Evolutionary conservation across 352 stramenopile genomes (phyloP).

Genomic region (Globisporangium acanthophoron): DNA sequence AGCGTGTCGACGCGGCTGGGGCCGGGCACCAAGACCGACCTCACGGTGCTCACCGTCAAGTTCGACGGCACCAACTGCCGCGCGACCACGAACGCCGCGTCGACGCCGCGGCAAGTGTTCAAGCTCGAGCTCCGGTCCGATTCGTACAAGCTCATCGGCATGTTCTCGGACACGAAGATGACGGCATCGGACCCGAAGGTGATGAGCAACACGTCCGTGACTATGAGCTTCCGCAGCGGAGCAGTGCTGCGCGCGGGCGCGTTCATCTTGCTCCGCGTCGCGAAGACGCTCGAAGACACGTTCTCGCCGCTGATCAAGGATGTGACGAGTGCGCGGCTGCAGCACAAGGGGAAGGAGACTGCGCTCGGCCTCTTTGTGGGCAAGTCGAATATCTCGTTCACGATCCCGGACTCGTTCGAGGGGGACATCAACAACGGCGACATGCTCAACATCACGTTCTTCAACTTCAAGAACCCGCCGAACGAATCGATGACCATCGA

Average conservation of each 20-base stretch:
- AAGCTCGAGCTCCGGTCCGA: slow-evolving; percentile 42
- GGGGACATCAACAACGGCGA: slow-evolving; percentile 76
- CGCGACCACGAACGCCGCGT: slow-evolving; percentile 14
- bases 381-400: slow-evolving; percentile 64
- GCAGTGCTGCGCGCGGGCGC: slow-evolving; percentile 46
- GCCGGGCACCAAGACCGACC: slow-evolving; percentile 54
- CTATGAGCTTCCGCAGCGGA: slow-evolving; percentile 54
- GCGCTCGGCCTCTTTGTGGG: slow-evolving; percentile 46
- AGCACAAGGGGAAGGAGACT: slow-evolving; percentile 21
- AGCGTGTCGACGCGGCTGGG: slow-evolving; percentile 50
- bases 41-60: slow-evolving; percentile 41
- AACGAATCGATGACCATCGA: slow-evolving; percentile 59
- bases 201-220: slow-evolving; percentile 44
- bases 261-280: slow-evolving; percentile 69
- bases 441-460: slow-evolving; percentile 52
- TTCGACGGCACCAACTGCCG: slow-evolving; percentile 56
- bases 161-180: slow-evolving; percentile 49
- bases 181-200: slow-evolving; percentile 37
- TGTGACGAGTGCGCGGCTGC: slow-evolving; percentile 39
- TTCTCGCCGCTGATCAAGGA: slow-evolving; percentile 56
- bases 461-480: slow-evolving; percentile 52
- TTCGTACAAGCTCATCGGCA: slow-evolving; percentile 50
- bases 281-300: slow-evolving; percentile 39
- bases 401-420: slow-evolving; percentile 51
- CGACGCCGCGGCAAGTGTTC: slow-evolving; percentile 42